Percentiles rank a stretch among this genome's conserved stretches.
Conservation (phyloP, 2,329 filamentous ascomycete genomes). For the Penicillium sp. region DNA sequence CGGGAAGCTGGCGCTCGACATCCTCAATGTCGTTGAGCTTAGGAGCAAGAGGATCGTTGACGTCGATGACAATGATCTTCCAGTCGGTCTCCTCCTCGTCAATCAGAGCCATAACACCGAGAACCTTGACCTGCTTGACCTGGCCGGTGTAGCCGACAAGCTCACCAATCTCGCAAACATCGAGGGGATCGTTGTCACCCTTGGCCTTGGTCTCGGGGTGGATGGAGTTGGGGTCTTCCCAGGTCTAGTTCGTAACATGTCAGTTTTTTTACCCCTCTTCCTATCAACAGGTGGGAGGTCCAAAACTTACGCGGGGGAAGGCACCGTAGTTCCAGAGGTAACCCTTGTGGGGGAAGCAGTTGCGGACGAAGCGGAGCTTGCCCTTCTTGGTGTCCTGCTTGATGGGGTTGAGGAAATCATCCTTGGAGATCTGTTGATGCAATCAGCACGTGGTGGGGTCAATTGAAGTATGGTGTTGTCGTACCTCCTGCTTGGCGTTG, state of each 20-base stretch:
- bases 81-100: slow-evolving; percentile 99
- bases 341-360: slow-evolving; percentile 99
- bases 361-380: slow-evolving; percentile 98
- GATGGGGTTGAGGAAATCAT: slow-evolving; percentile 96
- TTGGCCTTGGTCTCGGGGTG: slow-evolving; percentile 99
- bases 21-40: slow-evolving; percentile 99
- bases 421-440: slow-evolving; percentile 82
- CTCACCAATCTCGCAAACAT: slow-evolving; percentile 99
- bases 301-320: slow-evolving; percentile 79
- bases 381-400: slow-evolving; percentile 99
- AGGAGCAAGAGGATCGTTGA: slow-evolving; percentile 92
- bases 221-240: slow-evolving; percentile 94
- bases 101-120: slow-evolving; percentile 97
- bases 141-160: slow-evolving; percentile 93
- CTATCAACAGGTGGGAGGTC: neutral
- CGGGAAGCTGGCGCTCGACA: slow-evolving; percentile 95
- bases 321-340: slow-evolving; percentile 99
- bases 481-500: slow-evolving; percentile 98
- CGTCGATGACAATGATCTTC: slow-evolving; percentile 99
- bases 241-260: slow-evolving; percentile 62
- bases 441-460: slow-evolving; percentile 17
- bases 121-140: slow-evolving; percentile 99
- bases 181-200: slow-evolving; percentile 98
- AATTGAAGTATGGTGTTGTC: slow-evolving; percentile 29
- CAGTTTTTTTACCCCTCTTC: slow-evolving; percentile 10